These are phyloP conservation scores for Strigomonas culicis DNA, from an alignment of 208 protist genomes.

Conservation along the genomic window DNA sequence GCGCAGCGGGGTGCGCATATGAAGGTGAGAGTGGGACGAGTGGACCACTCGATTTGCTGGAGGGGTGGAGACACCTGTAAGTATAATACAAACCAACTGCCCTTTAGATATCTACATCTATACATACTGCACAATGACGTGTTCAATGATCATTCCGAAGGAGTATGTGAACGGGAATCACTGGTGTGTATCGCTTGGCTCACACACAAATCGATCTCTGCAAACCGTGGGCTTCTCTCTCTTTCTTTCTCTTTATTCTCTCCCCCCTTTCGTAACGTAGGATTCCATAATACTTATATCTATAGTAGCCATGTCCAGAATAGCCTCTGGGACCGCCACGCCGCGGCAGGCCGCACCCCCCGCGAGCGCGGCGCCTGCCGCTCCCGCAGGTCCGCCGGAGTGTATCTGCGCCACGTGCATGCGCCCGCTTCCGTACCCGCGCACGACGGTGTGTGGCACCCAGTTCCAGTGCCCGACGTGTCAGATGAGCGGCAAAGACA, in stretches of 20 bases:
- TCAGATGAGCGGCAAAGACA: slow-evolving; percentile 64
- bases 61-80: background rate
- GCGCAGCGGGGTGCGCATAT: background rate
- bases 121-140: background rate
- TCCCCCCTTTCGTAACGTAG: background rate
- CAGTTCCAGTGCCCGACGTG: slow-evolving; percentile 83
- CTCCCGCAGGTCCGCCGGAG: slow-evolving; percentile 15
- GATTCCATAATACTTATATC: background rate
- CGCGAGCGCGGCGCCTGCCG: background rate
- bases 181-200: too few relatives aligned
- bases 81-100: background rate
- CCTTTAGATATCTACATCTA: background rate
- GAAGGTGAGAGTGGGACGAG: background rate
- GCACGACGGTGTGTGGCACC: slow-evolving; percentile 37
- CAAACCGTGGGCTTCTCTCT: background rate
- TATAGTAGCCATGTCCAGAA: background rate
- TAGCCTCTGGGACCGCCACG: background rate
- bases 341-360: background rate
- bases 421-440: slow-evolving; percentile 47
- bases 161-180: too few relatives aligned
- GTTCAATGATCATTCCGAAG: too few relatives aligned
- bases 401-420: slow-evolving; percentile 82
- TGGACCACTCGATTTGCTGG: background rate
- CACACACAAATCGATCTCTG: too few relatives aligned
- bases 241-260: background rate